Percentiles rank a stretch among this genome's conserved stretches.
These are phyloP conservation scores for Tagetes patula DNA, from an alignment of 129 eudicot species.

Conservation along the genomic window DNA sequence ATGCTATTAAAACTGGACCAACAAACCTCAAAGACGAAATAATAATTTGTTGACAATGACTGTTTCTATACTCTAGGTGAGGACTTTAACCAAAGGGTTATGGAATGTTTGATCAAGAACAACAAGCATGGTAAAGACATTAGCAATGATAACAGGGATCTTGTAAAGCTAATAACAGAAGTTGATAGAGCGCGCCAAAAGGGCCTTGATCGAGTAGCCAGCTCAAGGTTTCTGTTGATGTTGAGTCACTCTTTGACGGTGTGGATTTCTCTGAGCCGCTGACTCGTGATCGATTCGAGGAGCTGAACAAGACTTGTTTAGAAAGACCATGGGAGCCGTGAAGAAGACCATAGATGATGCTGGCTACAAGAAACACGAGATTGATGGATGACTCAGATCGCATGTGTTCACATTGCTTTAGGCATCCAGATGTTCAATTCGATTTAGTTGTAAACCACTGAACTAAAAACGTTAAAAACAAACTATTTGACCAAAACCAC, in stretches of 20 bases:
- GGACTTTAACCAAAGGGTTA: background rate
- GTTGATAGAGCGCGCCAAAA: too few relatives aligned
- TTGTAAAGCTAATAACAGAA: too few relatives aligned
- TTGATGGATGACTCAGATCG: background rate
- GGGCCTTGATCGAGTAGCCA: too few relatives aligned
- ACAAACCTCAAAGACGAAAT: too few relatives aligned
- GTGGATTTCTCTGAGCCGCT: background rate
- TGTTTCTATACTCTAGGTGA: background rate
- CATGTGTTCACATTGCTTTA: too few relatives aligned
- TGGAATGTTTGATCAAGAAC: background rate
- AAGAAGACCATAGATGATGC: background rate
- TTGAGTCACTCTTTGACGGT: background rate
- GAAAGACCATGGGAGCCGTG: background rate
- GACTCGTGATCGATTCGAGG: background rate
- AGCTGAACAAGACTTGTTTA: background rate
- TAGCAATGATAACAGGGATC: background rate
- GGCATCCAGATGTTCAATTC: too few relatives aligned
- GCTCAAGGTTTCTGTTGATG: background rate
- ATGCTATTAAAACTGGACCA: too few relatives aligned
- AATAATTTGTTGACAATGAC: too few relatives aligned
- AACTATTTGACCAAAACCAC: too few relatives aligned
- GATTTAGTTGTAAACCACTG: too few relatives aligned
- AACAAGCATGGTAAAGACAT: background rate
- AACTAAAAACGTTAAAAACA: too few relatives aligned
- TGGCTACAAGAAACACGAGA: background rate